These are phyloP conservation scores for Aspergillus spinulosporus DNA, from an alignment of 2,329 filamentous ascomycete genomes.

Conservation along the genomic window DNA sequence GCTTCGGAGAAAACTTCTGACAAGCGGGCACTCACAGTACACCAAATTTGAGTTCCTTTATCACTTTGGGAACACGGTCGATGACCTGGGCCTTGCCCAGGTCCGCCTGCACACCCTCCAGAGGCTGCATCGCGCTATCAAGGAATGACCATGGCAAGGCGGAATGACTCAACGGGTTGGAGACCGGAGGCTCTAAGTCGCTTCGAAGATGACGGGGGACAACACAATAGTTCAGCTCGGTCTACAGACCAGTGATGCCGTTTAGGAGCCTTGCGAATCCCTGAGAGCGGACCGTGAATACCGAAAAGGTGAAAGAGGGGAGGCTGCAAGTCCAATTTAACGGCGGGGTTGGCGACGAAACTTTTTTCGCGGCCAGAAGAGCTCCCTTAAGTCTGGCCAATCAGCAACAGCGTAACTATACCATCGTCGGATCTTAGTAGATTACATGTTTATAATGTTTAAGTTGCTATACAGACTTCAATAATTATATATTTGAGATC, in stretches of 20 bases:
- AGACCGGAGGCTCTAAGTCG: constrained; percentile 9
- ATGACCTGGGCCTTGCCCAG: constrained; percentile 80
- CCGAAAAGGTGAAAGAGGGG: constrained; percentile 14
- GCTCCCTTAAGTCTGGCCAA: constrained; percentile 20
- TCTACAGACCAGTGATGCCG: not conserved
- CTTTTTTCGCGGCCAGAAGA: constrained; percentile 22
- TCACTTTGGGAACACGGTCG: constrained; percentile 84
- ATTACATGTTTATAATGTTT: not conserved
- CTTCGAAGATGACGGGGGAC: not conserved
- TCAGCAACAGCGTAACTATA: constrained; percentile 14
- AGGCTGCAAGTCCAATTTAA: constrained; percentile 22
- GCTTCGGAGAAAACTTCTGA: not conserved
- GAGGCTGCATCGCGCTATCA: constrained; percentile 44
- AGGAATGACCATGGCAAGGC: constrained; percentile 39
- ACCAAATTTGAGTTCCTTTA: constrained; percentile 91
- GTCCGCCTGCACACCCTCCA: constrained; percentile 48
- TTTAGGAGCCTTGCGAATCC: not conserved
- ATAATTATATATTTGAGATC: not conserved
- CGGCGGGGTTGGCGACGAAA: constrained; percentile 32
- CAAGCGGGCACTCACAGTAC: constrained; percentile 65
- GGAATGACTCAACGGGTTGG: constrained; percentile 25
- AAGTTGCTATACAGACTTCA: constrained; percentile 1
- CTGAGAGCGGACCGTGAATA: not conserved
- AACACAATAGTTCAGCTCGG: not conserved
- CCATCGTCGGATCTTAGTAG: not conserved